Percentiles rank a stretch among this genome's conserved stretches.
Conservation (phyloP, 225 moss, liverwort and hornwort genomes). For the Pseudisothecium myosuroides region DNA sequence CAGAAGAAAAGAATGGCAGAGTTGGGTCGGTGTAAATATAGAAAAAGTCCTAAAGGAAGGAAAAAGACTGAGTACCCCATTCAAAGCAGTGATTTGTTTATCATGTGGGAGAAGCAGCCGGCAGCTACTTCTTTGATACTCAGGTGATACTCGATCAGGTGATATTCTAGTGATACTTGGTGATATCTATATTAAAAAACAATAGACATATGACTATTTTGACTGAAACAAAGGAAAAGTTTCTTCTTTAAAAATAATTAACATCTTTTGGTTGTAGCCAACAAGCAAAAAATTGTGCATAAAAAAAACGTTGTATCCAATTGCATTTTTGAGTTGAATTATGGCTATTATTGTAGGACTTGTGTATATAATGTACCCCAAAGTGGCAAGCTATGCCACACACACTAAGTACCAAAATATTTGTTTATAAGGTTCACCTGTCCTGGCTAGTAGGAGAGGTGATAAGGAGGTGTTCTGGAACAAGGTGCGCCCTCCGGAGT, state of each 20-base stretch:
- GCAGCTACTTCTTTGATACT: neutral
- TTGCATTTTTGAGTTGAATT: no score
- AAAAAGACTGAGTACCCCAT: neutral
- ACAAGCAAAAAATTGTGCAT: no score
- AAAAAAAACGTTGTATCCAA: no score
- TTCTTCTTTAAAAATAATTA: neutral
- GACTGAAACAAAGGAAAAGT: neutral
- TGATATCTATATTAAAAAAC: neutral
- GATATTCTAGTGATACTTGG: neutral
- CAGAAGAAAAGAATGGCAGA: neutral
- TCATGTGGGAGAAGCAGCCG: neutral
- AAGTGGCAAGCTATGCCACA: no score
- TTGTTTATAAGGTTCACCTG: no score
- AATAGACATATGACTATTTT: neutral
- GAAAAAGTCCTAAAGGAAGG: neutral
- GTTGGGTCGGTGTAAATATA: neutral
- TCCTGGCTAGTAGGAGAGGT: no score
- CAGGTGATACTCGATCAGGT: rapidly evolving
- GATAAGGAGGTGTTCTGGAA: no score
- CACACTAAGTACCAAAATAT: no score
- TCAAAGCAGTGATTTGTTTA: neutral
- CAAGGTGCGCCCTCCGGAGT: no score
- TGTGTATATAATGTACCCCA: no score
- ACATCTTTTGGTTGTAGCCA: no score
- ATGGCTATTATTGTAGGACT: no score